phyloP scores from a whole-genome alignment of 2,329 filamentous ascomycete species.

The Aureobasidium subglaciale region DNA sequence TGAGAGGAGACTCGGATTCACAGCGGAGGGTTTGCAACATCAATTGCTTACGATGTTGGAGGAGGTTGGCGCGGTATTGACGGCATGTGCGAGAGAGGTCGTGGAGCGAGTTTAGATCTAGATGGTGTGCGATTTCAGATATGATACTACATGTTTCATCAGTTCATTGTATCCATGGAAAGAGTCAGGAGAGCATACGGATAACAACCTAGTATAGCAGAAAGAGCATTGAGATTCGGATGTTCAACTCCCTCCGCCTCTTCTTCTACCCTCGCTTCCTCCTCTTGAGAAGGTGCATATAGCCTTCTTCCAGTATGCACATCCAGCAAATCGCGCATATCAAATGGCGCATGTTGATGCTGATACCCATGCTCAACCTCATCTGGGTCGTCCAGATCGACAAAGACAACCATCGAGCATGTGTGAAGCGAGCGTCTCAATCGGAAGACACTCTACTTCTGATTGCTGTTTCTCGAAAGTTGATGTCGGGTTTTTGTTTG shows the following conservation, averaged over 20 bases:
- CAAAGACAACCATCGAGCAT: constrained; percentile 35
- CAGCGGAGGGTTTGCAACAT: constrained; percentile 72
- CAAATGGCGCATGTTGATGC: constrained; percentile 11
- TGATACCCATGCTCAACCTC: constrained; percentile 10
- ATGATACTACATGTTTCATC: constrained; percentile 53
- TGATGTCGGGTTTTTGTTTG: not conserved
- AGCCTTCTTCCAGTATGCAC: not conserved
- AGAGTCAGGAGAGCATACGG: constrained; percentile 46
- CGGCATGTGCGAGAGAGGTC: constrained; percentile 76
- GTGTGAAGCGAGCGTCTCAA: not conserved
- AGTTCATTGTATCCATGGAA: not conserved
- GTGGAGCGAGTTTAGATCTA: constrained; percentile 84
- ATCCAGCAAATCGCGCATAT: constrained; percentile 1
- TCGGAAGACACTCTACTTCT: not conserved
- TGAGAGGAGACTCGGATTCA: constrained; percentile 56
- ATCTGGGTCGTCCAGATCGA: constrained; percentile 29
- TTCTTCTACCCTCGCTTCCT: not conserved
- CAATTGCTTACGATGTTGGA: constrained; percentile 70
- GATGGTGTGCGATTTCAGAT: constrained; percentile 62
- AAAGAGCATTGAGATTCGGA: constrained; percentile 53
- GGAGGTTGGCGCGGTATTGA: constrained; percentile 66
- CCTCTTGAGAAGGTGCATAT: not conserved
- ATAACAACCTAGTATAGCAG: constrained; percentile 59
- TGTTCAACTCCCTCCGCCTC: constrained; percentile 30
- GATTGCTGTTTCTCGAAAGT: not conserved